These are phyloP conservation scores for Leccinum subgranulosum DNA, from an alignment of 768 basidiomycete species.

Conservation along the genomic window DNA sequence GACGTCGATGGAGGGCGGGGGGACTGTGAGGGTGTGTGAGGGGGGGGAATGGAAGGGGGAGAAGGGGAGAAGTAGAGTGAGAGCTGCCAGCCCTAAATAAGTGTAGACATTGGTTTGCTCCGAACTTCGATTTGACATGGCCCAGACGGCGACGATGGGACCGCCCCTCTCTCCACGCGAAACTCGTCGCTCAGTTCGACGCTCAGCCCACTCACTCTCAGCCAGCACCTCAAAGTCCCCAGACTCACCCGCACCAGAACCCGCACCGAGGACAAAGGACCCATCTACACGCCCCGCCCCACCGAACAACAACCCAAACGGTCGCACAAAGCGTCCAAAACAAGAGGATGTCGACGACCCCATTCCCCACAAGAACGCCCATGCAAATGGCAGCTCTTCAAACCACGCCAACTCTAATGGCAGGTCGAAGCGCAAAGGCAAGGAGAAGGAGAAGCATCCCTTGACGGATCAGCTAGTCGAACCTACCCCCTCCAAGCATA, in stretches of 20 bases:
- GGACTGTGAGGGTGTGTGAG: background rate
- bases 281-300: slow-evolving; percentile 38
- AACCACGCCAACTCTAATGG: slow-evolving; percentile 34
- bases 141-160: slow-evolving; percentile 68
- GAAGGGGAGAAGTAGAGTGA: slow-evolving; percentile 7
- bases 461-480: slow-evolving; percentile 30
- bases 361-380: slow-evolving; percentile 43
- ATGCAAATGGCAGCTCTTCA: slow-evolving; percentile 29
- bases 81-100: slow-evolving; percentile 38
- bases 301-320: slow-evolving; percentile 37
- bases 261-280: slow-evolving; percentile 41
- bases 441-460: slow-evolving; percentile 56
- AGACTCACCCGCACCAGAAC: slow-evolving; percentile 58
- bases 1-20: background rate
- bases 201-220: slow-evolving; percentile 64
- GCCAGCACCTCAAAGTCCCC: slow-evolving; percentile 71
- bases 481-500: slow-evolving; percentile 25
- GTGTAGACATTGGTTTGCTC: slow-evolving; percentile 12
- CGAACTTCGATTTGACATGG: slow-evolving; percentile 39
- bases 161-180: slow-evolving; percentile 76
- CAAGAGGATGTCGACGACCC: slow-evolving; percentile 71
- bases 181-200: slow-evolving; percentile 73
- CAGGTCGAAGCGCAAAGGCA: slow-evolving; percentile 61
- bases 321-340: slow-evolving; percentile 60
- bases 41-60: background rate